Evolutionary conservation across 1,284 basidiomycete species (phyloP), one percentile per base, ranked within the genome.

Genomic region (Leccinum pachyderme): DNA sequence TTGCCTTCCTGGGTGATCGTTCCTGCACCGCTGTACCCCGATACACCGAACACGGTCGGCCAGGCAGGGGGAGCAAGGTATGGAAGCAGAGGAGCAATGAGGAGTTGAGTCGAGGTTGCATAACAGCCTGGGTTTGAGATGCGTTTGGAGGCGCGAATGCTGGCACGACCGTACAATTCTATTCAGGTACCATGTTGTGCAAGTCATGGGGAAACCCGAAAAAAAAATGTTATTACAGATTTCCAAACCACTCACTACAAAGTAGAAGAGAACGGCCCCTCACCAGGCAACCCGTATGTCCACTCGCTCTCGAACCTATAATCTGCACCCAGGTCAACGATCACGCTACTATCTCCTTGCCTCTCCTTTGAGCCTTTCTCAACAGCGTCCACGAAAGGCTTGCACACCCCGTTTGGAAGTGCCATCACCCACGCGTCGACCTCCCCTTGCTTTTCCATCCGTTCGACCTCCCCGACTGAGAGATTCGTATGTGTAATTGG

Each of bases 391-490:
- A 99, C 95, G 67, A 98, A 99, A 0, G 95, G 95, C 76, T 96
- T 96, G 79, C 93, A 93, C 28, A 95, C 84, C 15, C 96, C 97
- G 67, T 99, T 99, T 31, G 96, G 96, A 44, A 99, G 82, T 1
- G 96, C 96, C 93, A 98, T 96, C 56, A 99, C 84, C 93, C 95
- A 98, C 9, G 93, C 95, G 69, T 98, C 95, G 22, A 98, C 92
- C 66, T 89, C 89, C 25, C 90, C 88, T 54, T 84, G 78, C 73
- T 88, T 86, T 73, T 95, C 95, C 86, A 98, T 91, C 67, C 77
- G 78, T 71, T 91, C 84, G 8, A 97, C 89, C 62, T 95, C 91
- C 59, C 80, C 74, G 2, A 80, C 71, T 0, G 86, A 88, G 15
- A 98, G 79, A 73, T 95, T 93, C 56, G 84, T 84, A 75, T 95